Evolutionary conservation across 306 rosid species (phyloP).

Genomic region (Alnus rubra): DNA sequence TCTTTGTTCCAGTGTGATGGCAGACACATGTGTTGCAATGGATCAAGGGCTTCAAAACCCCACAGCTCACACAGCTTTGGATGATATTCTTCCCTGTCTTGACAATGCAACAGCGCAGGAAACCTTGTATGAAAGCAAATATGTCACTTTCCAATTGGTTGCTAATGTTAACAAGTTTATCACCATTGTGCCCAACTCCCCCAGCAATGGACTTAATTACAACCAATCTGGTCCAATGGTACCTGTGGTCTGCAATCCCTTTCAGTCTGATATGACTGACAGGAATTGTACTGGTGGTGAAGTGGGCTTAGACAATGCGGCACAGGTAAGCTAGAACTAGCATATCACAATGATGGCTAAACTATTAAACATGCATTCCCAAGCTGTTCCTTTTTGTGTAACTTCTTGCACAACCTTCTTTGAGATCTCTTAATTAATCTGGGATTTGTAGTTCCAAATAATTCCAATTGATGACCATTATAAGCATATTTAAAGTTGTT

Average conservation of each 20-base stretch:
- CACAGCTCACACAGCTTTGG: constrained; percentile 26
- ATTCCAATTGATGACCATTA: too few species aligned
- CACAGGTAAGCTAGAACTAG: neutral
- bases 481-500: too few species aligned
- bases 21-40: constrained; percentile 2
- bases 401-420: neutral
- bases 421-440: neutral
- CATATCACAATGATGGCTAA: neutral
- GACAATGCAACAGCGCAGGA: constrained; percentile 32
- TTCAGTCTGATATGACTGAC: neutral
- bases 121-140: constrained; percentile 7
- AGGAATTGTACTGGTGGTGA: neutral
- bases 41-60: constrained; percentile 17
- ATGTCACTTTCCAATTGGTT: constrained; percentile 11
- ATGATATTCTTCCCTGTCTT: constrained; percentile 28
- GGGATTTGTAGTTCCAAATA: neutral
- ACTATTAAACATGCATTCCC: neutral
- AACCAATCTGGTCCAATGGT: constrained; percentile 3
- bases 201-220: neutral
- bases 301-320: neutral
- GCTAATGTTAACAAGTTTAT: neutral
- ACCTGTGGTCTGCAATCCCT: neutral
- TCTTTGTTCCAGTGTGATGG: neutral
- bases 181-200: neutral
- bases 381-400: neutral